Evolutionary conservation across 495 filamentous ascomycete species (phyloP).

Genomic region (Neurospora cerealis): DNA sequence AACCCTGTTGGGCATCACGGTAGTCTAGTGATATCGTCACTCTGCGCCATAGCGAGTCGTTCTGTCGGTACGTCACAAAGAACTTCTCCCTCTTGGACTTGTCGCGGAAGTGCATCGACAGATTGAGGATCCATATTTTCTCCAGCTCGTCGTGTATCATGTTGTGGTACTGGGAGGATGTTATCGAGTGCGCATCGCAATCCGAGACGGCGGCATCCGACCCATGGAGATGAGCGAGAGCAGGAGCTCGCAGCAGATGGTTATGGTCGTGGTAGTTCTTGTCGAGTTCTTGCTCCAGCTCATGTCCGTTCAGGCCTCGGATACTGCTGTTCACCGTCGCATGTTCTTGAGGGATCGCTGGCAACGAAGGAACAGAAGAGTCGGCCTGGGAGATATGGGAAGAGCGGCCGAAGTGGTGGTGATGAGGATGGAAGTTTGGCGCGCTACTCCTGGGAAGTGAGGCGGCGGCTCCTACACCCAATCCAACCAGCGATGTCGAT

Average conservation of each 20-base stretch:
- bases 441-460: conserved; percentile 34
- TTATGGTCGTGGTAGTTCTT: conserved; percentile 3
- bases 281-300: conserved; percentile 6
- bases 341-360: conserved; percentile 25
- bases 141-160: conserved; percentile 75
- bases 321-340: conserved; percentile 5
- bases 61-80: conserved; percentile 87
- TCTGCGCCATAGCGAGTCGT: conserved; percentile 65
- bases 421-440: conserved; percentile 27
- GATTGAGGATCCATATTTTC: conserved; percentile 85
- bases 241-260: not conserved
- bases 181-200: conserved; percentile 34
- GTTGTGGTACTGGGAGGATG: conserved; percentile 42
- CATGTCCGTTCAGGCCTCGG: conserved; percentile 7
- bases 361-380: conserved; percentile 13
- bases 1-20: conserved; percentile 66
- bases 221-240: not conserved
- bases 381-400: not conserved
- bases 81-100: conserved; percentile 94
- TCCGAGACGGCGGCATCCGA: conserved; percentile 17
- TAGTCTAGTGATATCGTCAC: conserved; percentile 95
- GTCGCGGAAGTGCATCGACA: conserved; percentile 98
- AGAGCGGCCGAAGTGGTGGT: conserved; percentile 12
- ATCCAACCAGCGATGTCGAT: conserved; percentile 5
- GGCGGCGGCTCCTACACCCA: conserved; percentile 3